Conservation (phyloP, 352 stramenopile species). For the Phytophthora cryptogea region DNA sequence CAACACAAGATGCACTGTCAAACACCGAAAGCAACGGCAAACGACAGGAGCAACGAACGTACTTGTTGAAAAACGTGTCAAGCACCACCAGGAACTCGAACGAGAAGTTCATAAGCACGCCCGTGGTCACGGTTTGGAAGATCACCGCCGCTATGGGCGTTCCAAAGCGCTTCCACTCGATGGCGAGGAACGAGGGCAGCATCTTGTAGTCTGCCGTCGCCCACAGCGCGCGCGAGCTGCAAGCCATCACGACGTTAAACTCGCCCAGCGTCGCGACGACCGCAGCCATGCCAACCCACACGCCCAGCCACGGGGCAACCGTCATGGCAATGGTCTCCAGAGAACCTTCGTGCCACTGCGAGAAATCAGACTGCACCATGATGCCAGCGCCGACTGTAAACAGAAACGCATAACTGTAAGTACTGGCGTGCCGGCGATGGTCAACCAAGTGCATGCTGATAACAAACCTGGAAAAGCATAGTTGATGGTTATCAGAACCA, state of each 20-base stretch:
- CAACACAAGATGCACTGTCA: constrained; percentile 1
- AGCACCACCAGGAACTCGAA: constrained; percentile 84
- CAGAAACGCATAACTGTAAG: constrained; percentile 4
- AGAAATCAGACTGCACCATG: constrained; percentile 77
- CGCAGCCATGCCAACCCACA: constrained; percentile 80
- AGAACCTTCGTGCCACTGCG: constrained; percentile 71
- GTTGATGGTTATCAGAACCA: constrained; percentile 84
- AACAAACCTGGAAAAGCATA: constrained; percentile 74
- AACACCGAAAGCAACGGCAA: neutral
- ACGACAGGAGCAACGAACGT: constrained; percentile 26
- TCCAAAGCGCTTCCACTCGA: constrained; percentile 77
- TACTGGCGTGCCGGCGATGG: neutral
- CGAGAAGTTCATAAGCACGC: constrained; percentile 85
- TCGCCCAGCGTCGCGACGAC: constrained; percentile 82
- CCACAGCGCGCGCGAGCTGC: constrained; percentile 81
- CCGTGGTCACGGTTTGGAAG: constrained; percentile 76
- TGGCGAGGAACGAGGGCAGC: constrained; percentile 62
- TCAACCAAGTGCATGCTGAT: neutral
- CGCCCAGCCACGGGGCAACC: constrained; percentile 71
- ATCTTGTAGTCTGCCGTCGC: constrained; percentile 86
- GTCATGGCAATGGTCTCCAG: constrained; percentile 80
- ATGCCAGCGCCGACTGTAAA: constrained; percentile 66
- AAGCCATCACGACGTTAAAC: constrained; percentile 89
- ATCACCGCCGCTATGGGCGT: constrained; percentile 79
- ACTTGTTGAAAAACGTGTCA: constrained; percentile 91